These are phyloP conservation scores for Elaeis guineensis DNA, from an alignment of 176 grass and related monocot genomes.

Conservation along the genomic window DNA sequence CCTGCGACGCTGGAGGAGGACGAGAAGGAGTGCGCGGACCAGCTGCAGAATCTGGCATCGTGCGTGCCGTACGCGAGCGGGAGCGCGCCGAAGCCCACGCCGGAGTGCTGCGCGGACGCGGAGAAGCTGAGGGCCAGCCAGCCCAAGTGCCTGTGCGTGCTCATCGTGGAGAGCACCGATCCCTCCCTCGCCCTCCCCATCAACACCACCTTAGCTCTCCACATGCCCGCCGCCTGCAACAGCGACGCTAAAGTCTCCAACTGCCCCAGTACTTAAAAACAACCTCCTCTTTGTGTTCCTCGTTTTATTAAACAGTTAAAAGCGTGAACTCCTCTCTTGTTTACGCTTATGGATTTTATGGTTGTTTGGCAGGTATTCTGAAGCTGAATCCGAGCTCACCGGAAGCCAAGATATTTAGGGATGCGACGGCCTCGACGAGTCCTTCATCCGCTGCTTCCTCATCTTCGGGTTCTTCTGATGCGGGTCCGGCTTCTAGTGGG, in stretches of 20 bases:
- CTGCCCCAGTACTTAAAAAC: conserved; percentile 12
- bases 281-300: too few relatives aligned
- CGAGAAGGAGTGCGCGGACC: conserved; percentile 21
- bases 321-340: background rate
- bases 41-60: conserved; percentile 29
- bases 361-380: conserved; percentile 18
- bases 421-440: background rate
- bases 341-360: background rate
- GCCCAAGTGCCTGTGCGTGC: conserved; percentile 31
- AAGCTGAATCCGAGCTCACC: conserved; percentile 22
- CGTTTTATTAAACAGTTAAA: too few relatives aligned
- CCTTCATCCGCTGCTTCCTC: background rate
- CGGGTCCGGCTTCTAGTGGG: background rate
- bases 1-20: background rate
- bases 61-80: conserved; percentile 30
- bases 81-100: conserved; percentile 11
- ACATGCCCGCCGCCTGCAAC: conserved; percentile 23
- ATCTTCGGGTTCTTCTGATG: conserved; percentile 10
- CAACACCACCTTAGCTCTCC: conserved; percentile 30
- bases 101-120: conserved; percentile 24
- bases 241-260: conserved; percentile 31
- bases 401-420: conserved; percentile 20
- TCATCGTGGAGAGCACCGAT: conserved; percentile 23
- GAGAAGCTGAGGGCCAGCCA: conserved; percentile 20
- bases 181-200: conserved; percentile 22